Evolutionary conservation across 805 yeast species (phyloP).

Genomic region (Myxozyma geophila): DNA sequence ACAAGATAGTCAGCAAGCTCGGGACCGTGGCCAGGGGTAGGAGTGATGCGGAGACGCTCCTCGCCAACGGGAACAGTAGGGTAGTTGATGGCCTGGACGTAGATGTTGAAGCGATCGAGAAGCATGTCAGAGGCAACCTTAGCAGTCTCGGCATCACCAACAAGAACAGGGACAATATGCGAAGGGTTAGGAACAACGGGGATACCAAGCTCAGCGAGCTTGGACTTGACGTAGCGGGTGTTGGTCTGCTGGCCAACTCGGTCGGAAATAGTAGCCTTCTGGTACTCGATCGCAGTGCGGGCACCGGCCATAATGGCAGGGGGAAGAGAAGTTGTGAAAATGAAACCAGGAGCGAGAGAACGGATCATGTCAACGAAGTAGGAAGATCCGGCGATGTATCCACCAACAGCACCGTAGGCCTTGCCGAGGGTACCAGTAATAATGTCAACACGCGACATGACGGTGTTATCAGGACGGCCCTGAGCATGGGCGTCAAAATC

Average conservation of each 20-base stretch:
- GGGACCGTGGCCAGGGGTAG: conserved; percentile 93
- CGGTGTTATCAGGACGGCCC: conserved; percentile 64
- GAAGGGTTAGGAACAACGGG: conserved; percentile 98
- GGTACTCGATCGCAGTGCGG: conserved; percentile 81
- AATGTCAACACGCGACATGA: conserved; percentile 90
- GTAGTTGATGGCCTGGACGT: conserved; percentile 97
- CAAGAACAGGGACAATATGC: conserved; percentile 92
- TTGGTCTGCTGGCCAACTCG: conserved; percentile 84
- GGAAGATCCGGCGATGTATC: conserved; percentile 90
- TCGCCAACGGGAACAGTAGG: conserved; percentile 97
- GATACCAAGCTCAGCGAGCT: conserved; percentile 70
- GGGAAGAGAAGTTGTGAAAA: conserved; percentile 94
- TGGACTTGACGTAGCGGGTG: conserved; percentile 81
- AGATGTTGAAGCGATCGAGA: conserved; percentile 80
- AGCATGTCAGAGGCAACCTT: conserved; percentile 88
- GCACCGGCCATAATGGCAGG: conserved; percentile 99
- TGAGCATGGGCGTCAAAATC: conserved; percentile 82
- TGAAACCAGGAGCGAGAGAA: conserved; percentile 95
- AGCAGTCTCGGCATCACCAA: conserved; percentile 93
- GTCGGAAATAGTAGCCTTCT: conserved; percentile 73
- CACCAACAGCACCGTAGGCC: conserved; percentile 97
- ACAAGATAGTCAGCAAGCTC: conserved; percentile 77
- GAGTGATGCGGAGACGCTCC: conserved; percentile 96
- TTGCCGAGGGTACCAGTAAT: conserved; percentile 97
- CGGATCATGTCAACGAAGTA: conserved; percentile 91